phyloP scores from a whole-genome alignment of 2,329 filamentous ascomycete species.

The Xylaria sp. region DNA sequence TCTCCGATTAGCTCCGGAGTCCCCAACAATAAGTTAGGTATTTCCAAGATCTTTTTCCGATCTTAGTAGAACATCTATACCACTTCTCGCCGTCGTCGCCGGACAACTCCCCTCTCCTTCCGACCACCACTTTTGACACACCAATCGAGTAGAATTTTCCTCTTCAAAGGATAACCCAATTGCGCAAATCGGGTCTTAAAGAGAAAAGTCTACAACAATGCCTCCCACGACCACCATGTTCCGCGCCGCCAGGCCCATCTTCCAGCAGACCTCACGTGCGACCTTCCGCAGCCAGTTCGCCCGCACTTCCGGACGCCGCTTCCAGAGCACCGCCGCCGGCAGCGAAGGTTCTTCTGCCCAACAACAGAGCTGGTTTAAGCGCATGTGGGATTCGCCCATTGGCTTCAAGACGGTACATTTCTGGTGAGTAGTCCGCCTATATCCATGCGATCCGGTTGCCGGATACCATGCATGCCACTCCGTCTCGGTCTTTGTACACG shows the following conservation, averaged over 20 bases:
- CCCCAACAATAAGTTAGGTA: conserved; percentile 24
- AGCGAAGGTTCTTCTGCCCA: conserved; percentile 52
- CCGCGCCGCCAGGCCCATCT: conserved; percentile 65
- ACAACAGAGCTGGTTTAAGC: conserved; percentile 72
- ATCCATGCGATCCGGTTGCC: not conserved
- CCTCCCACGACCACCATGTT: conserved; percentile 62
- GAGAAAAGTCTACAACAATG: conserved; percentile 49
- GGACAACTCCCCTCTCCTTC: conserved; percentile 28
- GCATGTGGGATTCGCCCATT: conserved; percentile 84
- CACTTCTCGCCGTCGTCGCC: conserved; percentile 22
- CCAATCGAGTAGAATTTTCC: not conserved
- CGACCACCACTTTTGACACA: conserved; percentile 3
- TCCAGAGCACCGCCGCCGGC: conserved; percentile 71
- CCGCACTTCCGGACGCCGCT: conserved; percentile 68
- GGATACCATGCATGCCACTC: not conserved
- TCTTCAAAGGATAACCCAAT: not conserved
- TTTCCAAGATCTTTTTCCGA: conserved; percentile 30
- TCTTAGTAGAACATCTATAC: not conserved
- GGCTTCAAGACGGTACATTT: conserved; percentile 97
- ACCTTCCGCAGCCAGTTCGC: conserved; percentile 59
- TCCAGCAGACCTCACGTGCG: conserved; percentile 65
- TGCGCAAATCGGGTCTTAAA: not conserved
- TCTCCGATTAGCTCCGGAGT: conserved; percentile 40
- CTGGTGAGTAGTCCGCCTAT: conserved; percentile 69
- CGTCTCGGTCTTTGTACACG: not conserved